Percentiles rank a stretch among this genome's conserved stretches.
These are phyloP conservation scores for Podaxis sp. DNA, from an alignment of 768 basidiomycete species.

Conservation along the genomic window DNA sequence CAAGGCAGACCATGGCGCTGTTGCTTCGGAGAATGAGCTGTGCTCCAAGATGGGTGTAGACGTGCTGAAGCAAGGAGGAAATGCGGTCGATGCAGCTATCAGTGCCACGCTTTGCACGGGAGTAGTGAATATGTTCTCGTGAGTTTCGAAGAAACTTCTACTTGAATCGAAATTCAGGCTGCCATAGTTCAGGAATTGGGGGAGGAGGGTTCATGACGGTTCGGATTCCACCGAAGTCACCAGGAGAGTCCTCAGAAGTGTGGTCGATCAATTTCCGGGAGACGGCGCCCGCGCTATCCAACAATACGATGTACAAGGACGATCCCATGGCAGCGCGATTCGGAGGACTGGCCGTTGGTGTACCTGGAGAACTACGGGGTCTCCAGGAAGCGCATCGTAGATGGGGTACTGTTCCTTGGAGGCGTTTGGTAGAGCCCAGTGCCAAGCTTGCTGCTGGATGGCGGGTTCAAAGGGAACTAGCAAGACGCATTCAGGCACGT, in stretches of 20 bases:
- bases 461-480: slow-evolving; percentile 78
- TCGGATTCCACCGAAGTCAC: slow-evolving; percentile 58
- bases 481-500: slow-evolving; percentile 51
- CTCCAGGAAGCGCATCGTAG: slow-evolving; percentile 79
- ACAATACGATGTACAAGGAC: slow-evolving; percentile 72
- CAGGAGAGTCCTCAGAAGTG: slow-evolving; percentile 51
- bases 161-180: slow-evolving; percentile 9
- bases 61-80: slow-evolving; percentile 79
- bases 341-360: slow-evolving; percentile 86
- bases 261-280: slow-evolving; percentile 88
- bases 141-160: slow-evolving; percentile 26
- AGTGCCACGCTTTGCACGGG: slow-evolving; percentile 77
- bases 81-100: slow-evolving; percentile 87
- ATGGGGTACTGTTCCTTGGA: slow-evolving; percentile 86
- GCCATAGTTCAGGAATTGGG: slow-evolving; percentile 73
- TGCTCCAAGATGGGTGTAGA: slow-evolving; percentile 87
- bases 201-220: slow-evolving; percentile 88
- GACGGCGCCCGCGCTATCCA: slow-evolving; percentile 72
- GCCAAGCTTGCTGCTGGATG: slow-evolving; percentile 76
- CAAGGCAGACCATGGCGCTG: slow-evolving; percentile 74
- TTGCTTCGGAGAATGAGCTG: slow-evolving; percentile 82
- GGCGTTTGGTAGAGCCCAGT: slow-evolving; percentile 71
- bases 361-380: slow-evolving; percentile 90
- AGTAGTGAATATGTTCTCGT: slow-evolving; percentile 92
- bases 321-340: slow-evolving; percentile 52